These are phyloP conservation scores for Phialophora chinensis DNA, from an alignment of 2,329 filamentous ascomycete species.

Conservation along the genomic window DNA sequence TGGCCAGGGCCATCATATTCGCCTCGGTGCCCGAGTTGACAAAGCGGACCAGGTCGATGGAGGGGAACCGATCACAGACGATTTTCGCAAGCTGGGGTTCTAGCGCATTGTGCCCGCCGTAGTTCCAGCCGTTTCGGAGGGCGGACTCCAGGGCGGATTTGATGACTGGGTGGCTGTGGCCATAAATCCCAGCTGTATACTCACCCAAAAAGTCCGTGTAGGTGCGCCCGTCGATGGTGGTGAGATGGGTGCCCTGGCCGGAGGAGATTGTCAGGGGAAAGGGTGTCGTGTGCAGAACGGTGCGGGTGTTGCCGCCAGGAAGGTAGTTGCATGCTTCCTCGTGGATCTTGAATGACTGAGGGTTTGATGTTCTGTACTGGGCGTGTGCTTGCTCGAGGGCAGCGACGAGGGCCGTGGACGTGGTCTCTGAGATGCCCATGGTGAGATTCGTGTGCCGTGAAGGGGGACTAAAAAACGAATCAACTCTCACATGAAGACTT, in stretches of 20 bases:
- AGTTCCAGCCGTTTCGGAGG: constrained; percentile 59
- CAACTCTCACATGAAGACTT: neutral
- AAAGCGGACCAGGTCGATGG: constrained; percentile 62
- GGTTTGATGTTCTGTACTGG: constrained; percentile 23
- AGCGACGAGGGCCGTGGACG: constrained; percentile 1
- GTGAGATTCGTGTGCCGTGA: neutral
- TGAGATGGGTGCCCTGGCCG: constrained; percentile 41
- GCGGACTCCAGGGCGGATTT: constrained; percentile 54
- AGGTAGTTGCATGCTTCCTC: constrained; percentile 37
- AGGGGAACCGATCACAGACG: constrained; percentile 60
- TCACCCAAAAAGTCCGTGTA: constrained; percentile 69
- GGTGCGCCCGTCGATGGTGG: constrained; percentile 43
- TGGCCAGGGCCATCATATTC: constrained; percentile 64
- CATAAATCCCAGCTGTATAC: constrained; percentile 69
- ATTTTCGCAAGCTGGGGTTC: constrained; percentile 60
- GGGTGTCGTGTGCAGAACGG: constrained; percentile 42
- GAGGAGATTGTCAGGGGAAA: constrained; percentile 45
- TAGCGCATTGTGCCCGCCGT: constrained; percentile 59
- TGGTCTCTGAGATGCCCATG: constrained; percentile 28
- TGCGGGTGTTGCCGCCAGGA: constrained; percentile 46
- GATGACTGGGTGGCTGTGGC: constrained; percentile 66
- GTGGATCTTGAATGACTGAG: constrained; percentile 30
- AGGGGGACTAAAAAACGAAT: neutral
- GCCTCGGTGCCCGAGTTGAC: constrained; percentile 71
- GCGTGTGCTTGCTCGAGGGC: constrained; percentile 28